Base-by-base conservation (phyloP, 2,329 filamentous ascomycete genomes). In the Colletotrichum tofieldiae region DNA sequence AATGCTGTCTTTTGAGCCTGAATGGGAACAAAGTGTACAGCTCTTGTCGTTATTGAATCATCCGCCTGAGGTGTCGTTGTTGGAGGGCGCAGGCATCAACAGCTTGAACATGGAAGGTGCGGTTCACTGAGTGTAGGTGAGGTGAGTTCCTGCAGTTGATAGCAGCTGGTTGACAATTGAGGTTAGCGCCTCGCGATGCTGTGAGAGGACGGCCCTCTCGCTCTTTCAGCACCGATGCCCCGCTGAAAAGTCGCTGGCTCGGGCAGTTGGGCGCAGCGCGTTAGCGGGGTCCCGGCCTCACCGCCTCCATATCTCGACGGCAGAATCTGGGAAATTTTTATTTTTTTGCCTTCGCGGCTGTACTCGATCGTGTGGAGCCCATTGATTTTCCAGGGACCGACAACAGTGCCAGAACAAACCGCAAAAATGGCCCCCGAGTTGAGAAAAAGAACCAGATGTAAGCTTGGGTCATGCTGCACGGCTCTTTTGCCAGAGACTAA, bases 401-500 rank as follows among this genome's bases (percentile, higher is more conserved):
- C 65, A 52, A 37, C 41, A 72, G 45, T 45, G 32, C 54, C 51
- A 32, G 41, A 68, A 52, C 68, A 59, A 64, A 67, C 23, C 56
- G 39, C 49, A 56, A 75, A 73, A 78, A 87, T 87, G 86, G 84
- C 85, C 45, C 84, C 83, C 74, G 83, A 85, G 80, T 78, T 86
- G 60, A 84, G 83, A 59, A 77, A 78, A 68, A 84, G 78, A 62
- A 80, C 78, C 47, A 81, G 79, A 68, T 74, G 79, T 79, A 73
- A 62, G 68, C 54, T 64, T 3, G 4, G 1, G 1, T 37, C 16
- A 20, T 47, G n/a, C 1, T 37, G 1, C 8, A 12, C 7, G 11
- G 23, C 4, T 49, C 5, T 1, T 5, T 2, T 35, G 1, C 6
- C 2, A 12, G 35, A 18, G 18, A 18, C 60, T 73, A 51, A 75